phyloP scores from a whole-genome alignment of 345 rosid genomes.

The Salix arbutifolia region DNA sequence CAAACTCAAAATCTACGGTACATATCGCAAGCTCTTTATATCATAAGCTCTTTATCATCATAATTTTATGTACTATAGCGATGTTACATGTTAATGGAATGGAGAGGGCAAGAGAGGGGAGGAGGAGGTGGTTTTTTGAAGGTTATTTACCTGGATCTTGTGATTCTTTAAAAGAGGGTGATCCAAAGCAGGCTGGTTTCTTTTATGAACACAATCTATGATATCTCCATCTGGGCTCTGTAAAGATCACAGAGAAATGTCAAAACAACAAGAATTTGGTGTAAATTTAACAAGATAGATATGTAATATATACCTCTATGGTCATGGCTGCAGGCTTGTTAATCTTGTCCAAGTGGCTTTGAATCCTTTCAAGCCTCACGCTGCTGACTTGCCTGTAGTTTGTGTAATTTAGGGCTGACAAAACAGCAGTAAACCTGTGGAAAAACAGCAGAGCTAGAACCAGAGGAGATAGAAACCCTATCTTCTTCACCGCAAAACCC shows the following conservation, averaged over 20 bases:
- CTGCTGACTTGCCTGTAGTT: constrained; percentile 57
- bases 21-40: too few relatives aligned
- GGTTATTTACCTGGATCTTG: constrained; percentile 25
- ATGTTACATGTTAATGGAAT: neutral
- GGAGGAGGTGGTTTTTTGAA: neutral
- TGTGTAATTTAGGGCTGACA: constrained; percentile 45
- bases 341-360: constrained; percentile 23
- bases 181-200: constrained; percentile 33
- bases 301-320: constrained; percentile 19
- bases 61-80: too few relatives aligned
- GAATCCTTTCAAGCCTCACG: constrained; percentile 61
- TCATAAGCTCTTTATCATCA: too few relatives aligned
- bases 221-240: constrained; percentile 37
- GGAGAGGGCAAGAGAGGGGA: neutral
- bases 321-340: constrained; percentile 27
- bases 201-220: constrained; percentile 34
- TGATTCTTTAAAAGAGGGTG: constrained; percentile 32
- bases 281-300: neutral
- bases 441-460: neutral
- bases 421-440: constrained; percentile 16
- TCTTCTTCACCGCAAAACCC: constrained; percentile 18
- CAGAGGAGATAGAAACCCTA: constrained; percentile 15
- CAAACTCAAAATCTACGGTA: too few relatives aligned
- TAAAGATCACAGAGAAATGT: neutral
- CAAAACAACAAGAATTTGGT: neutral